A percentile compares a stretch with the other conserved stretches of the same genome.
Conservation (phyloP, 108 stramenopile species). For the Pseudonitzschia delicatissima region DNA sequence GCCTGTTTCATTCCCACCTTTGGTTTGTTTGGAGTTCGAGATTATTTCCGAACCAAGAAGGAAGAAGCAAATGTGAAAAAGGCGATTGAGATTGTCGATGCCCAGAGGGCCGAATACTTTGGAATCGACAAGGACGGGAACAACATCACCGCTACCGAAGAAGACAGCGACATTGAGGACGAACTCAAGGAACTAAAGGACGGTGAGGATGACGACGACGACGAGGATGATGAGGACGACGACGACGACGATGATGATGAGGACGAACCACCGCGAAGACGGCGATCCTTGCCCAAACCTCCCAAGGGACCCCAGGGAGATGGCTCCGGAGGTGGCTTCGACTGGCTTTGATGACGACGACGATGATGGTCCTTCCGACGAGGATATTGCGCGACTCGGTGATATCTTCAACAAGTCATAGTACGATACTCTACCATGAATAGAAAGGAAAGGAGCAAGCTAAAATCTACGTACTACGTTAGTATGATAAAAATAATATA, state of each 20-base stretch:
- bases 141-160: conserved; percentile 19
- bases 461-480: not conserved
- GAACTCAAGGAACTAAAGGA: conserved; percentile 17
- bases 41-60: conserved; percentile 30
- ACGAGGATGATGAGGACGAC: conserved; percentile 31
- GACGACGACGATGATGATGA: conserved; percentile 38
- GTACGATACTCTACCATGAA: conserved; percentile 3
- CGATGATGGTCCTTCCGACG: conserved; percentile 22
- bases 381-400: conserved; percentile 25
- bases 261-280: conserved; percentile 23
- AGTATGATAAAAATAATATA: too few species aligned
- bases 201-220: conserved; percentile 32
- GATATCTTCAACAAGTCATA: conserved; percentile 34
- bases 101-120: conserved; percentile 46
- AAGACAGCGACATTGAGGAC: conserved; percentile 11
- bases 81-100: conserved; percentile 38
- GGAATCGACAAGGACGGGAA: conserved; percentile 9
- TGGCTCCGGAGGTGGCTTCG: conserved; percentile 10
- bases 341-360: conserved; percentile 14
- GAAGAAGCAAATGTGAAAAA: conserved; percentile 43
- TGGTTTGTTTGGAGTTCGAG: conserved; percentile 24
- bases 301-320: conserved; percentile 8
- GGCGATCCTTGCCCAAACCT: not conserved
- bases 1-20: conserved; percentile 31
- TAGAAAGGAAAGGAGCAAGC: conserved; percentile 12